A percentile compares a stretch with the other conserved stretches of the same genome.
These are phyloP conservation scores for Pythium rhizo-oryzae DNA, from an alignment of 352 stramenopile genomes.

Conservation along the genomic window DNA sequence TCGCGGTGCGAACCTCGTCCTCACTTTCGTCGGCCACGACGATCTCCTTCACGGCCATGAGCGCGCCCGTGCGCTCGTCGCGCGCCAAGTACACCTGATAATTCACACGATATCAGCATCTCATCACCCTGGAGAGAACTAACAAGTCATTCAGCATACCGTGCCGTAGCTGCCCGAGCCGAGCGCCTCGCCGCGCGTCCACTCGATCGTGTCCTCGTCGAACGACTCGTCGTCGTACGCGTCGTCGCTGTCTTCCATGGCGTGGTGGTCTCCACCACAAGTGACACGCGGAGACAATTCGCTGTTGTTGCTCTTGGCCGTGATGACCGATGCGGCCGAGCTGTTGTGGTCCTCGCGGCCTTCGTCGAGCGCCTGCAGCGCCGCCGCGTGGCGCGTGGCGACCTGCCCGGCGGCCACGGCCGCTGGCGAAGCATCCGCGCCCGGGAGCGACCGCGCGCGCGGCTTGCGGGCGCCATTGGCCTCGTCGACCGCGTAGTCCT, in stretches of 20 bases:
- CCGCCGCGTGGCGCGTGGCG: background rate
- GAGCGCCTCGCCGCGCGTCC: conserved; percentile 59
- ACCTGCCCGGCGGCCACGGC: background rate
- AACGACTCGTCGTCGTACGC: conserved; percentile 53
- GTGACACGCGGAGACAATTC: conserved; percentile 1
- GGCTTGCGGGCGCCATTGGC: background rate
- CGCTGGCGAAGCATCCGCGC: background rate
- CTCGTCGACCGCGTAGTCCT: conserved; percentile 2
- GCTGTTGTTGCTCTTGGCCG: conserved; percentile 17
- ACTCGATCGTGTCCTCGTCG: conserved; percentile 56
- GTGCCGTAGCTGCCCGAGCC: conserved; percentile 71
- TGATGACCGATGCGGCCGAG: conserved; percentile 16
- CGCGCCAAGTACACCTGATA: conserved; percentile 81
- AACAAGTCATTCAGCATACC: conserved; percentile 22
- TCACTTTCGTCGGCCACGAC: conserved; percentile 31
- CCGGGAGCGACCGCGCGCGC: conserved; percentile 14
- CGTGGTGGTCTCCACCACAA: too few relatives aligned
- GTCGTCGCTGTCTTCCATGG: background rate
- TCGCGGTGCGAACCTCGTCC: conserved; percentile 35
- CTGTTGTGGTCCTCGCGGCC: conserved; percentile 23
- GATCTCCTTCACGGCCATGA: conserved; percentile 70
- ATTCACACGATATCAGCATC: background rate
- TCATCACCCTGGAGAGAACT: background rate
- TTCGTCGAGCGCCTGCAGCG: conserved; percentile 23
- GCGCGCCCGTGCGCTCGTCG: conserved; percentile 78